A percentile compares a stretch with the other conserved stretches of the same genome.
phyloP scores from a whole-genome alignment of 1,284 basidiomycete species.

The Rhodotorula glutinis region DNA sequence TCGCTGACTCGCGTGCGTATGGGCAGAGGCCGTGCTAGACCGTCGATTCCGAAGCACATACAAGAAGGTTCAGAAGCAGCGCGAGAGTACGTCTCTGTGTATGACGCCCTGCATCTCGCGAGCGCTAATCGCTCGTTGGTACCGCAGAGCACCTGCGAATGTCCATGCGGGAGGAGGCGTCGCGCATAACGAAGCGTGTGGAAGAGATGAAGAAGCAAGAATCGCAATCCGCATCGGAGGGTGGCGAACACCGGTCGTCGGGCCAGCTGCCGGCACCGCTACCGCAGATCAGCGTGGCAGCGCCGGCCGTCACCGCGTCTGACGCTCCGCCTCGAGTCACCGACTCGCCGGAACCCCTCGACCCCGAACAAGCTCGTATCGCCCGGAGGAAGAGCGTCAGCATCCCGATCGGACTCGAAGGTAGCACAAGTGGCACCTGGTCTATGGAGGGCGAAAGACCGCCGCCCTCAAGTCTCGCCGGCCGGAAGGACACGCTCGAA shows the following conservation, averaged over 20 bases:
- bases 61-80: conserved; percentile 39
- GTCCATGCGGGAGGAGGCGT: conserved; percentile 33
- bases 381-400: background rate
- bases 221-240: background rate
- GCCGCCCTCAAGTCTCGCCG: conserved; percentile 75
- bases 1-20: no score
- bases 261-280: no score
- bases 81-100: conserved; percentile 25
- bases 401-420: conserved; percentile 4
- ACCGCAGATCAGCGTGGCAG: no score
- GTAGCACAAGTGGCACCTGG: conserved; percentile 51
- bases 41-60: conserved; percentile 60
- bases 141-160: conserved; percentile 32
- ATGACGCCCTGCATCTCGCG: no score
- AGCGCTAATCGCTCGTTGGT: no score
- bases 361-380: background rate
- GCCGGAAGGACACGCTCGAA: conserved; percentile 63
- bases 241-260: background rate
- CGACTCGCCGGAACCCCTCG: conserved; percentile 32
- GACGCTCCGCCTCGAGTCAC: background rate
- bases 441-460: conserved; percentile 68
- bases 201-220: conserved; percentile 14
- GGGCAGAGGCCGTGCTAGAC: conserved; percentile 56
- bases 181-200: conserved; percentile 28
- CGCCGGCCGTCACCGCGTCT: background rate